These are phyloP conservation scores for Emergomyces orientalis DNA, from an alignment of 2,329 filamentous ascomycete genomes.

Conservation along the genomic window DNA sequence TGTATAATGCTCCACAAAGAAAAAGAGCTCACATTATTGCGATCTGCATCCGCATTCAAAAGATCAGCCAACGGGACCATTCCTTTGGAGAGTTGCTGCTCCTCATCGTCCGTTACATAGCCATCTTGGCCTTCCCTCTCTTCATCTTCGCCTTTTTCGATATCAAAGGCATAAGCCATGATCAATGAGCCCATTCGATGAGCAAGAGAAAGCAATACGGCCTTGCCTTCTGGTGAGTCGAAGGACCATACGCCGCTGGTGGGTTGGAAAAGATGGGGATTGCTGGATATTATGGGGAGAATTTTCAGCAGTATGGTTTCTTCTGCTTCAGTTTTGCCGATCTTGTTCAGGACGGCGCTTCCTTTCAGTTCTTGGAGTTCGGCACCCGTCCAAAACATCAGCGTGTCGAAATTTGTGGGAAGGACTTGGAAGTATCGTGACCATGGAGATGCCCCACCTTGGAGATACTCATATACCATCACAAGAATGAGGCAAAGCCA, in stretches of 20 bases:
- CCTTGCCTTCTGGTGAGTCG: constrained; percentile 33
- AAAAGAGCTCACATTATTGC: constrained; percentile 57
- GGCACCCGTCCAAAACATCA: constrained; percentile 75
- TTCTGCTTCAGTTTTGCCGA: constrained; percentile 65
- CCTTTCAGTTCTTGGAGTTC: constrained; percentile 68
- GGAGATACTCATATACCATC: constrained; percentile 66
- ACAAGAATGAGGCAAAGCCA: constrained; percentile 61
- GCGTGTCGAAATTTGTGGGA: constrained; percentile 63
- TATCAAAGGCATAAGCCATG: constrained; percentile 88
- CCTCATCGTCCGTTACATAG: constrained; percentile 53
- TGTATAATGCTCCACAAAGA: not conserved
- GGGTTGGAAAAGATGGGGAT: constrained; percentile 36
- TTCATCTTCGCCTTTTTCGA: constrained; percentile 51
- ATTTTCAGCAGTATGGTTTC: constrained; percentile 54
- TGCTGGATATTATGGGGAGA: constrained; percentile 41
- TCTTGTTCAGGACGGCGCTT: constrained; percentile 64
- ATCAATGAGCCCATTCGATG: constrained; percentile 81
- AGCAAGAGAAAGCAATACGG: constrained; percentile 47
- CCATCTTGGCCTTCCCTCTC: constrained; percentile 47
- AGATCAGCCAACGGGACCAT: constrained; percentile 90
- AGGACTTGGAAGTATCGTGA: constrained; percentile 68
- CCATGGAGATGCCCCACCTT: constrained; percentile 57
- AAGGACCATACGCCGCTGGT: constrained; percentile 32
- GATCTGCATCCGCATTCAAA: constrained; percentile 74
- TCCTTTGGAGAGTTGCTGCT: constrained; percentile 56